Conservation (phyloP, 73 alveolate genomes). For the Breviolum minutum region DNA sequence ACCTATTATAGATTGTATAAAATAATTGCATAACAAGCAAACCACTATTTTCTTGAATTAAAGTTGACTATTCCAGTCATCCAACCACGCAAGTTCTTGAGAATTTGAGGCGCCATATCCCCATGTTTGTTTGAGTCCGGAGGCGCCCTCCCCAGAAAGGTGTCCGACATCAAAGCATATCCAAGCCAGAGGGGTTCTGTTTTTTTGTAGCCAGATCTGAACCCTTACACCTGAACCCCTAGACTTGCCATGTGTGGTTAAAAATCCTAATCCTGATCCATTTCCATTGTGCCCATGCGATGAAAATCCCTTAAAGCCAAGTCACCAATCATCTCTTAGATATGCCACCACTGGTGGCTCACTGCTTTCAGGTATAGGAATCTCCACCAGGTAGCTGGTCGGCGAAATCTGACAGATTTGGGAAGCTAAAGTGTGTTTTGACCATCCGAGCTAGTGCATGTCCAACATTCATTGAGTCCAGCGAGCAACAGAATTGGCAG, state of each 20-base stretch:
- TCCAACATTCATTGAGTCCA: no score
- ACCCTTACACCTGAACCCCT: no score
- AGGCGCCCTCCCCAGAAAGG: no score
- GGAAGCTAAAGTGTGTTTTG: no score
- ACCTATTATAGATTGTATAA: neutral
- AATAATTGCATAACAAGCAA: no score
- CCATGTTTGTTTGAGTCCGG: no score
- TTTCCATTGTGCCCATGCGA: neutral
- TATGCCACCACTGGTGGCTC: neutral
- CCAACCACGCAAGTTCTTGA: neutral
- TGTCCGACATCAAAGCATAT: no score
- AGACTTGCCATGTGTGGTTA: neutral
- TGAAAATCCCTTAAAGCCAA: neutral
- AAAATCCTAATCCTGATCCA: neutral
- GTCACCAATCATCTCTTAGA: neutral
- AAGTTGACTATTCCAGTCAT: neutral
- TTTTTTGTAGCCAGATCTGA: no score
- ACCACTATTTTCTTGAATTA: no score
- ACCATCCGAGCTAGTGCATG: no score
- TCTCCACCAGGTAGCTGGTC: constrained; percentile 23
- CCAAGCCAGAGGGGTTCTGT: no score
- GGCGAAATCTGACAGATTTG: neutral
- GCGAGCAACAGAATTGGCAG: no score
- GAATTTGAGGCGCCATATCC: neutral
- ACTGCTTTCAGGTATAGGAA: neutral